phyloP scores from a whole-genome alignment of 208 protist genomes.

The Crithidia mellificae region DNA sequence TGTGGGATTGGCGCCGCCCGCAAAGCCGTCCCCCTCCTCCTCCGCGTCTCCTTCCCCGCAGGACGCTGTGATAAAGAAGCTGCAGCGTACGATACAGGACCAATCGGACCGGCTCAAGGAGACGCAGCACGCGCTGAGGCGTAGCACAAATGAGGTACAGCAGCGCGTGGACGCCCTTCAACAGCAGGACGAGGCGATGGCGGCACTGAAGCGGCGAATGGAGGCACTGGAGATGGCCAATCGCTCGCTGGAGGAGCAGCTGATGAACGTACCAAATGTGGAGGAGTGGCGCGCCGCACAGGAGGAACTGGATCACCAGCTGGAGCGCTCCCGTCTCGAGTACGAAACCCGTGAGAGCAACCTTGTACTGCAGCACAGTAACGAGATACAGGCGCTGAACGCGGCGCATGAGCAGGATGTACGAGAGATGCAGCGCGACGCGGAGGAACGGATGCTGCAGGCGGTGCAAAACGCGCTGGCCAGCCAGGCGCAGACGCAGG shows the following conservation, averaged over 20 bases:
- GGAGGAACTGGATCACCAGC: slow-evolving; percentile 49
- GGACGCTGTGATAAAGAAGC: background rate
- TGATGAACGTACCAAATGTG: slow-evolving; percentile 48
- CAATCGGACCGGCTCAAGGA: slow-evolving; percentile 50
- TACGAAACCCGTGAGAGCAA: slow-evolving; percentile 49
- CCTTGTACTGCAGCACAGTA: slow-evolving; percentile 62
- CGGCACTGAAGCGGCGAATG: slow-evolving; percentile 43
- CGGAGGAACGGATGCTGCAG: slow-evolving; percentile 29
- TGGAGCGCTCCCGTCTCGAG: slow-evolving; percentile 48
- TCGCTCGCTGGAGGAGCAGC: slow-evolving; percentile 25
- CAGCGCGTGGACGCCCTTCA: slow-evolving; percentile 43
- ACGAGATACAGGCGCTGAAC: slow-evolving; percentile 64
- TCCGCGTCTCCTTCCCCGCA: no score
- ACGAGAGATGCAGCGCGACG: slow-evolving; percentile 43
- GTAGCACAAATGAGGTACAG: slow-evolving; percentile 29
- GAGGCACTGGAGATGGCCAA: slow-evolving; percentile 32
- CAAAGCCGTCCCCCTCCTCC: no score
- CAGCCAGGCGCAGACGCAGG: no score
- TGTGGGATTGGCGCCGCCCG: background rate
- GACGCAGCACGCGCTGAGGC: slow-evolving; percentile 37
- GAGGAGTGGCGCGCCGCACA: slow-evolving; percentile 62
- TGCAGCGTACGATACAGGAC: slow-evolving; percentile 25
- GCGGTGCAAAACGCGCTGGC: slow-evolving; percentile 29
- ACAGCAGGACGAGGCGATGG: slow-evolving; percentile 46
- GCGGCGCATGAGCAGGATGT: slow-evolving; percentile 57